phyloP scores from a whole-genome alignment of 2,329 filamentous ascomycete genomes.

The Paecilomyces niveus region DNA sequence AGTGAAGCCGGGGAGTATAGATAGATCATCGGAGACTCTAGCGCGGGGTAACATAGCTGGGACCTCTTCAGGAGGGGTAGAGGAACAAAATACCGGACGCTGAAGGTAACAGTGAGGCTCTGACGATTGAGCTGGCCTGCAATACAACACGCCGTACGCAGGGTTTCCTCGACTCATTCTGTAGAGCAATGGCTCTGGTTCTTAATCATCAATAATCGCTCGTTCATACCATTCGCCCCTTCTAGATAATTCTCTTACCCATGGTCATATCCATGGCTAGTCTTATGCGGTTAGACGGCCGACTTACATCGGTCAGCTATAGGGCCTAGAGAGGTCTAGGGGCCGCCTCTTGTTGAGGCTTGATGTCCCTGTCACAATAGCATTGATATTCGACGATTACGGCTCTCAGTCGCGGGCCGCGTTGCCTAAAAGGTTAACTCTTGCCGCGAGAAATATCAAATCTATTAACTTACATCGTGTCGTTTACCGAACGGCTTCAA shows the following conservation, averaged over 20 bases:
- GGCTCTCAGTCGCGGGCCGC: neutral
- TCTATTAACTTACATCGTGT: too few species aligned
- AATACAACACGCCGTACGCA: neutral
- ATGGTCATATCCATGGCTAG: neutral
- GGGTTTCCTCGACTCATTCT: too few species aligned
- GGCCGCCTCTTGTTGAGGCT: neutral
- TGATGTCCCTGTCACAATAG: neutral
- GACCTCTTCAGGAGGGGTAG: neutral
- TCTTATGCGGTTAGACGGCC: neutral
- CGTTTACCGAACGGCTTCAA: neutral
- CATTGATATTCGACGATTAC: neutral
- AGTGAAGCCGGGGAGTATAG: neutral
- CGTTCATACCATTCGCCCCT: neutral
- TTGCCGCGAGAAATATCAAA: neutral
- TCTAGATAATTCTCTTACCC: neutral
- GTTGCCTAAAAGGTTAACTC: neutral
- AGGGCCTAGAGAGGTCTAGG: neutral
- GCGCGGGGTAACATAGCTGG: neutral
- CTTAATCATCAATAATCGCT: neutral
- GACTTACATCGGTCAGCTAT: neutral
- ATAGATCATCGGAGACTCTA: neutral
- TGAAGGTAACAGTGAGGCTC: neutral
- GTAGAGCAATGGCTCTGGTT: too few species aligned
- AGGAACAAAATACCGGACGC: neutral
- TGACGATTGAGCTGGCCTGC: neutral